Evolutionary conservation across 1,284 basidiomycete genomes (phyloP), one percentile per base, ranked within the genome.

Genomic region (Leccinum olivaceoglutinosum): DNA sequence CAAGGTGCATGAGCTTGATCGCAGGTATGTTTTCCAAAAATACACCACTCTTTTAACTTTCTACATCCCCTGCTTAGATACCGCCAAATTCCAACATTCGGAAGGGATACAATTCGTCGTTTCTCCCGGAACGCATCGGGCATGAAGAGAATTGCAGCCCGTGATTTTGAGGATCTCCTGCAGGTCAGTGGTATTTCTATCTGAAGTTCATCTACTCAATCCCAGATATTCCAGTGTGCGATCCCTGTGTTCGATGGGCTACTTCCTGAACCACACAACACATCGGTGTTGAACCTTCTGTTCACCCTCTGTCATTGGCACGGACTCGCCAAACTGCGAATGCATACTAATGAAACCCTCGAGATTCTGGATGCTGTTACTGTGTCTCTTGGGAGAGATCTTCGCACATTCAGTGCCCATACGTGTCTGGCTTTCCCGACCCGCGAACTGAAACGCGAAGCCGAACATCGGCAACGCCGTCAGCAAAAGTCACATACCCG

Each of bases 151-250:
- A 57, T 57, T 38, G 55, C 55, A 18, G 55, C 55, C 10, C 60
- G 65, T 1, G 69, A 75, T 61, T 74, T 65, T 60, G 68, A 75
- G 56, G 73, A 74, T 57, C 62, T 73, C 55, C 34, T 57, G 11
- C 55, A 57, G 55, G 32, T 57, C 29, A 10, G 32, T 21, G 55
- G 18, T 38, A 57, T 38, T 57, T 38, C 18, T 38, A 21, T 44
- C n/a, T 57, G 39, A 41, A 41, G 34, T 57, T 57, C 34, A 14
- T 57, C 34, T 57, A 38, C 34, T 21, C 21, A 14, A 57, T 57
- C 10, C 11, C 34, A 38, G 0, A 8, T 57, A 10, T 21, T 57
- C 16, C 34, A 72, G 68, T 74, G 72, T 39, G 57, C 65, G 1
- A 67, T 74, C n/a, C 69, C 72, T 4, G 65, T 60, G 2, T 66